Percentiles rank a stretch among this genome's conserved stretches.
Evolutionary conservation across 345 rosid genomes (phyloP).

Genomic region (Arabidopsis thaliana): DNA sequence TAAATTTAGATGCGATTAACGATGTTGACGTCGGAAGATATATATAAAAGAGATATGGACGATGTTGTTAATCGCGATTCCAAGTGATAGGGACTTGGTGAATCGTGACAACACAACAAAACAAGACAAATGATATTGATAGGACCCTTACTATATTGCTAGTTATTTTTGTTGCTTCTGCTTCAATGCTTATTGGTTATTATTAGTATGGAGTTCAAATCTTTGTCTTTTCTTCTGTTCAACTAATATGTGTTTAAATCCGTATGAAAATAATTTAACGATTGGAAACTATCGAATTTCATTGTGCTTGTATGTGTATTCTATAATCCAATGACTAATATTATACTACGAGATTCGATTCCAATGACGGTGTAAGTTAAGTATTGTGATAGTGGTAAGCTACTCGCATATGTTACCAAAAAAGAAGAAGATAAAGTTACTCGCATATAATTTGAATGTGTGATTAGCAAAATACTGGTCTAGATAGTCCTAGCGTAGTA

Average conservation of each 20-base stretch:
- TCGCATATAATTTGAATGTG: background rate
- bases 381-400: no score
- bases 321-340: background rate
- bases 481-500: background rate
- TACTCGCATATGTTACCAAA: no score
- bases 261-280: background rate
- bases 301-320: no score
- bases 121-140: conserved; percentile 27
- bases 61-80: conserved; percentile 12
- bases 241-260: background rate
- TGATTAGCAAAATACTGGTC: background rate
- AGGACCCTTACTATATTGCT: conserved; percentile 5
- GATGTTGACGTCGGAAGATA: conserved; percentile 16
- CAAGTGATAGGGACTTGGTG: conserved; percentile 28
- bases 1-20: conserved; percentile 11
- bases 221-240: no score
- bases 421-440: background rate
- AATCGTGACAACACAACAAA: conserved; percentile 35
- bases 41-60: conserved; percentile 1
- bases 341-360: background rate
- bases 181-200: background rate
- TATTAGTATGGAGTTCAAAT: background rate
- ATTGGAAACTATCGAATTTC: background rate
- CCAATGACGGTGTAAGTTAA: background rate
- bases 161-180: conserved; percentile 18